Conservation (phyloP, 495 filamentous ascomycete genomes). For the Aspergillus leporis region DNA sequence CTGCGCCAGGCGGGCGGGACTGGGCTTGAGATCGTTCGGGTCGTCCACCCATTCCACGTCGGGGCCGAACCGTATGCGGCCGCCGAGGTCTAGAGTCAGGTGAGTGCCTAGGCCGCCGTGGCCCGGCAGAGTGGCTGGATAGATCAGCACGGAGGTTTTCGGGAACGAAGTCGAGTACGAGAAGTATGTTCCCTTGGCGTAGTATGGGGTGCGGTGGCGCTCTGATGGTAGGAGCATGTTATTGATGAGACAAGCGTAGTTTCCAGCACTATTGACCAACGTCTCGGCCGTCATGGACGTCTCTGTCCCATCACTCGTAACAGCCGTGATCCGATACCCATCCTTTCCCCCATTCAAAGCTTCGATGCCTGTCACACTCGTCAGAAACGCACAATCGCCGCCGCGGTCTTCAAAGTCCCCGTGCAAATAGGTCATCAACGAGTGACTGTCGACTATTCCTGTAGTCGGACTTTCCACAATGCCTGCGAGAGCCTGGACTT, state of each 20-base stretch:
- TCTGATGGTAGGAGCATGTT: conserved; percentile 75
- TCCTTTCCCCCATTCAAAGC: conserved; percentile 44
- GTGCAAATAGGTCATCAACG: conserved; percentile 76
- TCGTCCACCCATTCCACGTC: conserved; percentile 91
- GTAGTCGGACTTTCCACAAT: conserved; percentile 81
- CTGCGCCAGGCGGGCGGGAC: conserved; percentile 57
- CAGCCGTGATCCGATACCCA: conserved; percentile 59
- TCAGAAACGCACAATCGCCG: conserved; percentile 68
- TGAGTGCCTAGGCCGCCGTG: conserved; percentile 88
- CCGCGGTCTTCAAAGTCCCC: conserved; percentile 75
- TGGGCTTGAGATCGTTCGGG: conserved; percentile 55
- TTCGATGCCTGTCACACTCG: conserved; percentile 59
- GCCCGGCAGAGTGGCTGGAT: conserved; percentile 80
- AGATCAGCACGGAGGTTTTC: conserved; percentile 72
- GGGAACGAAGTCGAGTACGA: conserved; percentile 70
- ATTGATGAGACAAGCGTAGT: conserved; percentile 71
- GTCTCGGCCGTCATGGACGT: conserved; percentile 69
- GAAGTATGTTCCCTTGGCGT: conserved; percentile 96
- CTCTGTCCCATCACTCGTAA: conserved; percentile 37
- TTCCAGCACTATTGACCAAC: conserved; percentile 83
- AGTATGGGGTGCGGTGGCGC: conserved; percentile 63
- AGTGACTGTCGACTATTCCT: conserved; percentile 88
- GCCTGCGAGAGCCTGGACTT: conserved; percentile 66
- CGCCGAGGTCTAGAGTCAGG: conserved; percentile 85
- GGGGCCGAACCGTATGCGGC: conserved; percentile 86